These are phyloP conservation scores for Huntiella abstrusa DNA, from an alignment of 2,329 filamentous ascomycete species.

Conservation along the genomic window DNA sequence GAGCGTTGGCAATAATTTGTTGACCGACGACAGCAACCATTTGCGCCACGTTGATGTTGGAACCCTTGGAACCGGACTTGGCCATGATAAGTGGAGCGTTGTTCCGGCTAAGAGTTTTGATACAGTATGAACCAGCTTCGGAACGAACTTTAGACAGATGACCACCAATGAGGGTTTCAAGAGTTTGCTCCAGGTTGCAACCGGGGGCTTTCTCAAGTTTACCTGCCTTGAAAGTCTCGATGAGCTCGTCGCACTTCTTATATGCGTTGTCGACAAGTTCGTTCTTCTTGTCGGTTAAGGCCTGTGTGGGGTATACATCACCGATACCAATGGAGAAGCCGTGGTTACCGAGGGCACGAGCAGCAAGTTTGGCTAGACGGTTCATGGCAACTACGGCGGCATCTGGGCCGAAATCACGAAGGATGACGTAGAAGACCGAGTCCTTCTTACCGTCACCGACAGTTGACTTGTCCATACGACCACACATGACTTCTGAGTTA, in stretches of 20 bases:
- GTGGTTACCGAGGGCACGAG: constrained; percentile 69
- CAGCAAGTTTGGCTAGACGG: constrained; percentile 73
- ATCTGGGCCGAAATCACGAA: constrained; percentile 84
- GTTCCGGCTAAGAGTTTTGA: constrained; percentile 71
- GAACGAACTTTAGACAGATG: constrained; percentile 84
- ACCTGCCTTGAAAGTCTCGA: constrained; percentile 59
- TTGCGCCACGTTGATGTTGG: constrained; percentile 93
- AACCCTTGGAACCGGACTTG: constrained; percentile 90
- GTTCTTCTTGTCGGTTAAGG: constrained; percentile 54
- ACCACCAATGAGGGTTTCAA: constrained; percentile 80
- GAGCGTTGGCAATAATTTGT: constrained; percentile 86
- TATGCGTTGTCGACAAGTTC: constrained; percentile 63
- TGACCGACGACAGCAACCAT: constrained; percentile 97
- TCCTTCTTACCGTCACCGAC: constrained; percentile 97
- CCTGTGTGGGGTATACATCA: constrained; percentile 70
- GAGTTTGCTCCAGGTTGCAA: constrained; percentile 76
- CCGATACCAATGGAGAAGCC: constrained; percentile 94
- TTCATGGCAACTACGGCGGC: constrained; percentile 87
- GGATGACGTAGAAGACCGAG: constrained; percentile 89
- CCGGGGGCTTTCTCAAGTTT: constrained; percentile 73
- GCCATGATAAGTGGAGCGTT: constrained; percentile 95
- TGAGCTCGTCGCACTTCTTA: constrained; percentile 62
- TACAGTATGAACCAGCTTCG: constrained; percentile 78
- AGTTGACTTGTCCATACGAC: constrained; percentile 92
- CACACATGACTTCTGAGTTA: constrained; percentile 95